Conservation (phyloP, 208 protist genomes). For the Trypanosoma theileri region DNA sequence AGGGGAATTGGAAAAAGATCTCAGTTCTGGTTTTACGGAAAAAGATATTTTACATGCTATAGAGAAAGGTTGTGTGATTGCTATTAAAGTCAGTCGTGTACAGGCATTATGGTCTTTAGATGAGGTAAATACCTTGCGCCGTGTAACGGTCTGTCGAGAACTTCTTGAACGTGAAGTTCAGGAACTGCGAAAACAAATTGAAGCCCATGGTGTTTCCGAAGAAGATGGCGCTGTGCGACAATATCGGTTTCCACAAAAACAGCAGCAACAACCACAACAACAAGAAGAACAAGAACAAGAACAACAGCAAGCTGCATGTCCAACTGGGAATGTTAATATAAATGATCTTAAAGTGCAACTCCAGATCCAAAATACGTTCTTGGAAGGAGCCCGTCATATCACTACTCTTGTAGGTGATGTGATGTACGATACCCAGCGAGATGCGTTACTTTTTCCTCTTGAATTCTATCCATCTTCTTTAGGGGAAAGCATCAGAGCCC, state of each 20-base stretch:
- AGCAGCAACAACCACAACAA: too few relatives aligned
- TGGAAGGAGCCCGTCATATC: conserved; percentile 11
- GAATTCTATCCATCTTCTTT: conserved; percentile 19
- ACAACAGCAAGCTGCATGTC: background rate
- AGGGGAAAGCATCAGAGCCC: conserved; percentile 14
- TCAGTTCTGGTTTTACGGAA: background rate
- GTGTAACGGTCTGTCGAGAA: background rate
- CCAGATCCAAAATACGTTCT: background rate
- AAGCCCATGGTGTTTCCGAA: background rate
- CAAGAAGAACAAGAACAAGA: background rate
- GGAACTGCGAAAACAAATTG: background rate
- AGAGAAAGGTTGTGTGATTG: conserved; percentile 2
- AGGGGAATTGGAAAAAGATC: background rate
- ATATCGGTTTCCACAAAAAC: too few relatives aligned
- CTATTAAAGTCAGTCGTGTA: conserved; percentile 24
- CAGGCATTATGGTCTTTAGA: conserved; percentile 21
- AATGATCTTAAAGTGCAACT: conserved; percentile 3
- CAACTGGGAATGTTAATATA: background rate
- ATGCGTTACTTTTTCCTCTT: conserved; percentile 22
- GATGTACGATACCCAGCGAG: conserved; percentile 23
- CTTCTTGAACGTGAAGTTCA: conserved; percentile 10
- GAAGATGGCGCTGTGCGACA: background rate
- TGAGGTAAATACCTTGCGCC: conserved; percentile 11
- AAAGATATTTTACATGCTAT: background rate
- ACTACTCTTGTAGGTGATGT: conserved; percentile 15